Conservation (phyloP, 2,329 filamentous ascomycete species). For the Nannizziopsis barbatae region DNA sequence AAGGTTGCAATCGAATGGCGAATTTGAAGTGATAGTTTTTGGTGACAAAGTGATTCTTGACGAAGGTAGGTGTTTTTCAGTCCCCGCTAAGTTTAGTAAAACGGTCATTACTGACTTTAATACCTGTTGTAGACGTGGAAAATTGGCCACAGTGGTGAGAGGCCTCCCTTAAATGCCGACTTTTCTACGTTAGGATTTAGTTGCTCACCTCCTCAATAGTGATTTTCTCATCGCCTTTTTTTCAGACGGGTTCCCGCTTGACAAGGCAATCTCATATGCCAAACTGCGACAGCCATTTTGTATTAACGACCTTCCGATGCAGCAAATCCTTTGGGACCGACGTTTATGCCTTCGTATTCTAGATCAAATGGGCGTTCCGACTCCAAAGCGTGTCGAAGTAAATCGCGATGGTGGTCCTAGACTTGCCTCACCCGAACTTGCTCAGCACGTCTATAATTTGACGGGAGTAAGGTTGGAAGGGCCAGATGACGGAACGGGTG, state of each 20-base stretch:
- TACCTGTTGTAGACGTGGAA: constrained; percentile 55
- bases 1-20: constrained; percentile 73
- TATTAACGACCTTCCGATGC: constrained; percentile 95
- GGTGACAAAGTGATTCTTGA: constrained; percentile 98
- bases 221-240: constrained; percentile 98
- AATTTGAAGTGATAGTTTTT: constrained; percentile 96
- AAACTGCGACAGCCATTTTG: constrained; percentile 90
- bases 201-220: constrained; percentile 24
- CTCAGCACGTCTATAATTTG: constrained; percentile 65
- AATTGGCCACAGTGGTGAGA: constrained; percentile 82
- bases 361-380: constrained; percentile 80
- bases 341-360: constrained; percentile 78
- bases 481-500: constrained; percentile 54
- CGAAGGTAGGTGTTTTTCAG: constrained; percentile 48
- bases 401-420: constrained; percentile 83
- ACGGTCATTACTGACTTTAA: constrained; percentile 9
- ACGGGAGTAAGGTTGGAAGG: constrained; percentile 67
- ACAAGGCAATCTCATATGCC: constrained; percentile 94
- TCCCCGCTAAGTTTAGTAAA: background rate
- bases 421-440: constrained; percentile 66
- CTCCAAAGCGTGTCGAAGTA: constrained; percentile 77
- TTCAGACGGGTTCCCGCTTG: constrained; percentile 89
- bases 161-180: constrained; percentile 1
- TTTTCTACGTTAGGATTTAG: background rate
- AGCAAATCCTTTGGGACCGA: constrained; percentile 92